Base-by-base conservation (phyloP, 2,329 filamentous ascomycete genomes). In the Fulvia fulva region DNA sequence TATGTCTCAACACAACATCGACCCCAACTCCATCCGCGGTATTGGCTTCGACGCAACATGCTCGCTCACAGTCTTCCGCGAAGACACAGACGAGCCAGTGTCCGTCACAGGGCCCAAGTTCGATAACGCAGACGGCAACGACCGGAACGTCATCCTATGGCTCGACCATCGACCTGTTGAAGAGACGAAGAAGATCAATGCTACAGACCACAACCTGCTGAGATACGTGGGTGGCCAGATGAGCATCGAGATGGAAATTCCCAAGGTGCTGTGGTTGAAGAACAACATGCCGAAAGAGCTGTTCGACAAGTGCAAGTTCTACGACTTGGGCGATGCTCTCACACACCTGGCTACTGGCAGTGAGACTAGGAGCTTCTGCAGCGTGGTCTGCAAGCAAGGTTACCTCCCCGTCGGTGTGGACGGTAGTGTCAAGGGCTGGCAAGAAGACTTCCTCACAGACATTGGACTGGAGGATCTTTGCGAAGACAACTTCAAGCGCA, bases 211-310 rank as follows among this genome's bases (percentile, higher is more conserved):
- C 80, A 94, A 95, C 74, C 81, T 99, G 55, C 84, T 99, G 59
- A 89, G 91, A 70, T 99, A 99, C 72, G 94, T 99, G 19, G 94
- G 94, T 67, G 94, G 94, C 63, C 93, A 89, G 73, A 99, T 99
- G 94, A 96, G 91, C 73, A 93, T 97, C 65, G 94, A 99, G 80
- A 99, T 99, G 94, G 94, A 99, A 75, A 95, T 99, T 56, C 94
- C 94, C 63, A 99, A 99, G 78, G 90, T 97, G 1, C 81, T 97
- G 58, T 99, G 94, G 94, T 82, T 99, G 71, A 97, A 97, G 83
- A 96, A 96, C 76, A 85, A 97, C 77, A 97, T 99, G 94, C 89
- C 94, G 2, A 82, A 88, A 56, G 90, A 96, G 68, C 80, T 94
- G 16, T 99, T 97, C 69, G 87, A 87, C 56, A 86, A 88, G 62